Percentiles rank a stretch among this genome's conserved stretches.
Conservation (phyloP, 2,329 filamentous ascomycete species). For the Acrodontium crateriforme region DNA sequence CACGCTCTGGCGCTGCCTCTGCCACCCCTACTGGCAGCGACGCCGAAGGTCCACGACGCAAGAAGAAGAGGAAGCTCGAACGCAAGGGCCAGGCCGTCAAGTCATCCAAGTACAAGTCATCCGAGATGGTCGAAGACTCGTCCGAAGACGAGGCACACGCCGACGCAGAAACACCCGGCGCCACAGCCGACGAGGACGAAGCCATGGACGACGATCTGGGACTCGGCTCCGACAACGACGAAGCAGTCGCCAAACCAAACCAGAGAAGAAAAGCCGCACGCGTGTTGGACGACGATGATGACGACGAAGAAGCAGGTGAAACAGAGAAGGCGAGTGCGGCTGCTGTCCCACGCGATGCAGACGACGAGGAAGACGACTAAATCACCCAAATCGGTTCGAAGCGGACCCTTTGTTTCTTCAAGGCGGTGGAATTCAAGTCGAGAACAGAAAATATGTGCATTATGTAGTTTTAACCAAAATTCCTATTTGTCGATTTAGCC, state of each 20-base stretch:
- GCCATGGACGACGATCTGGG: slow-evolving; percentile 15
- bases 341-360: too few species aligned
- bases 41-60: slow-evolving; percentile 44
- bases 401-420: too few species aligned
- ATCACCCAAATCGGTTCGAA: too few species aligned
- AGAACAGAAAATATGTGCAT: too few species aligned
- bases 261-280: slow-evolving; percentile 19
- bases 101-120: slow-evolving; percentile 64
- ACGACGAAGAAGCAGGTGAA: slow-evolving; percentile 20
- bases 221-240: slow-evolving; percentile 17
- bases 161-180: slow-evolving; percentile 19
- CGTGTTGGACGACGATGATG: slow-evolving; percentile 22
- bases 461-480: too few species aligned
- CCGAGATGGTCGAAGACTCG: slow-evolving; percentile 68
- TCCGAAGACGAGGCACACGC: slow-evolving; percentile 40
- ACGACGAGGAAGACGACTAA: too few species aligned
- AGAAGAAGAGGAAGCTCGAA: slow-evolving; percentile 48
- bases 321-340: slow-evolving; percentile 1
- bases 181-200: slow-evolving; percentile 10
- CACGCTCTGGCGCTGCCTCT: slow-evolving; percentile 17
- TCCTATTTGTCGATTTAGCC: too few species aligned
- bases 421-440: too few species aligned
- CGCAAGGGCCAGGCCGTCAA: slow-evolving; percentile 33
- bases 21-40: slow-evolving; percentile 23
- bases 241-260: slow-evolving; percentile 8